These are phyloP conservation scores for Trichoderma endophyticum DNA, from an alignment of 2,329 filamentous ascomycete species.

Conservation along the genomic window DNA sequence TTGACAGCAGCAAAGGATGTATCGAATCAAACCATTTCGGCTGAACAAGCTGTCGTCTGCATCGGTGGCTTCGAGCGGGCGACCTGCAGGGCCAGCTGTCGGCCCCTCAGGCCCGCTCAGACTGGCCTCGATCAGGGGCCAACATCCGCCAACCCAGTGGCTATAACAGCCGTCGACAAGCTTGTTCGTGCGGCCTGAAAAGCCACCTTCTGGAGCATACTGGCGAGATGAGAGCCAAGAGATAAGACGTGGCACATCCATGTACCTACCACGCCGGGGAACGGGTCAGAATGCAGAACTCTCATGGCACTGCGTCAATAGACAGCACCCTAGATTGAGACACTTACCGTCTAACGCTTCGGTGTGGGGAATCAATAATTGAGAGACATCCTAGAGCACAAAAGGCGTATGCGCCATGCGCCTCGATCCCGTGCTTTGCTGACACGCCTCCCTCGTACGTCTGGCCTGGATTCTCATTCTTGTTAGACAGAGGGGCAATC, in stretches of 20 bases:
- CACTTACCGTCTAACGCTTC: conserved; percentile 66
- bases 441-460: conserved; percentile 94
- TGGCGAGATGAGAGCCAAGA: conserved; percentile 89
- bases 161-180: conserved; percentile 97
- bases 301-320: conserved; percentile 33
- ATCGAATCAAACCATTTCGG: conserved; percentile 79
- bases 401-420: conserved; percentile 95
- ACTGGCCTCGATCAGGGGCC: conserved; percentile 82
- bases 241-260: conserved; percentile 73
- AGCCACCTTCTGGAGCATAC: conserved; percentile 86
- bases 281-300: conserved; percentile 32
- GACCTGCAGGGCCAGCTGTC: conserved; percentile 29
- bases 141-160: conserved; percentile 95
- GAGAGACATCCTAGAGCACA: conserved; percentile 87
- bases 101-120: conserved; percentile 51
- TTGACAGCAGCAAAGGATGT: conserved; percentile 88
- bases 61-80: conserved; percentile 29
- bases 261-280: conserved; percentile 51
- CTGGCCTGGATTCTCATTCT: conserved; percentile 60
- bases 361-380: conserved; percentile 75
- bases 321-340: conserved; percentile 26
- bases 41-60: conserved; percentile 62
- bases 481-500: not conserved
- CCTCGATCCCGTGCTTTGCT: conserved; percentile 79
- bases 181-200: conserved; percentile 94